Evolutionary conservation across 148 eudicot species (phyloP).

Genomic region (Drosera capensis): DNA sequence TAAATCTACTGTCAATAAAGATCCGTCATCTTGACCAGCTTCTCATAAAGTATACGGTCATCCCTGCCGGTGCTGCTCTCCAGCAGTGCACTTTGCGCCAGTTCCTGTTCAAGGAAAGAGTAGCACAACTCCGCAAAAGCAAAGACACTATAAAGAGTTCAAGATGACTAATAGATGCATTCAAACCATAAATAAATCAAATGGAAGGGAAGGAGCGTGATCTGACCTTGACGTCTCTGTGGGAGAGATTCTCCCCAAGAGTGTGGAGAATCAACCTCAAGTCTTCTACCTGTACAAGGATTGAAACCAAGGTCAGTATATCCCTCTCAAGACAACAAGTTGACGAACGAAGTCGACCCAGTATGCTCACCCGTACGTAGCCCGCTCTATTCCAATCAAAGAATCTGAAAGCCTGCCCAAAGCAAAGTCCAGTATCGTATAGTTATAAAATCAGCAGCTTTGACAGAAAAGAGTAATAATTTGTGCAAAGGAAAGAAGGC

Average conservation of each 20-base stretch:
- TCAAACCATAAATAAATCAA: not conserved
- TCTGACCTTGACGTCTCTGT: conserved; percentile 88
- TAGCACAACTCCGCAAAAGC: not conserved
- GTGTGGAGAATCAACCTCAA: conserved; percentile 72
- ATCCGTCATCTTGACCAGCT: conserved; percentile 52
- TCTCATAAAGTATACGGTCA: conserved; percentile 65
- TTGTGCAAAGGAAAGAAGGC: not conserved
- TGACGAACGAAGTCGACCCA: not conserved
- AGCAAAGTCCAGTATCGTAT: not conserved
- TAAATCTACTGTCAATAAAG: too few species aligned
- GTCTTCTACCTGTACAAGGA: conserved; percentile 66
- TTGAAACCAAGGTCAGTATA: not conserved
- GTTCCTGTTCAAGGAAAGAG: conserved; percentile 34
- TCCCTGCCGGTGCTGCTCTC: conserved; percentile 91
- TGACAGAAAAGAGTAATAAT: not conserved
- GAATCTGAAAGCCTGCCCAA: conserved; percentile 87
- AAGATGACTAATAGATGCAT: not conserved
- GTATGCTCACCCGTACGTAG: conserved; percentile 55
- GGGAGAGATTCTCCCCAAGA: conserved; percentile 67
- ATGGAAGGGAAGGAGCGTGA: not conserved
- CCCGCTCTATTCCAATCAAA: conserved; percentile 90
- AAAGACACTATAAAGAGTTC: not conserved
- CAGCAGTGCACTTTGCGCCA: conserved; percentile 89
- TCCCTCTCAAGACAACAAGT: not conserved
- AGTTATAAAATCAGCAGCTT: not conserved